Base-by-base conservation (phyloP, 192 early-diverging fungal species). In the Podila minutissima region DNA sequence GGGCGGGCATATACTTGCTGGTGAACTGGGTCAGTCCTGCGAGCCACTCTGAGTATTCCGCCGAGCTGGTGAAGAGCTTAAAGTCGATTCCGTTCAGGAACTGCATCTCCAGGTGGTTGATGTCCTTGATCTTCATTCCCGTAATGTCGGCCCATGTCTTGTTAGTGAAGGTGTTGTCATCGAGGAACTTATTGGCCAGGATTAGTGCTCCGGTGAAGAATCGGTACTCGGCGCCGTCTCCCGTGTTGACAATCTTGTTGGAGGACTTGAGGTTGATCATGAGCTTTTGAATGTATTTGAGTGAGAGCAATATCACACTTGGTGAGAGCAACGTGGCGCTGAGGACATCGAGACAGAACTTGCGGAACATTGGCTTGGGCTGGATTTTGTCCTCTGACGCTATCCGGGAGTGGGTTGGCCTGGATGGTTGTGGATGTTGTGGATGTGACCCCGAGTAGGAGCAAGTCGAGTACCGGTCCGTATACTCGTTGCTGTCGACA, bases 91-190 rank as follows among this genome's bases (percentile, higher is more conserved):
- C 91, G 49, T 84, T 81, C 74, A 96, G 72, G 78, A 96, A 94
- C 75, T 95, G 94, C 61, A 94, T 86, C 86, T 94, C 94, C 84
- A 95, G 92, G 32, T 94, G 90, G 64, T 92, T 92, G 29, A 97
- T 83, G 74, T 97, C 94, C 59, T 87, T 78, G 50, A 94, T 88
- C 15, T 94, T 93, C 82, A 97, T 93, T 32, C 90, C 87, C n/a
- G 92, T 93, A 17, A 97, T 91, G 74, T 94, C 91, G 17, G 92
- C 89, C 95, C 95, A 97, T 2, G 95, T 95, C 82, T 91, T 88
- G 78, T 94, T 95, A 24, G 95, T 93, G 71, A 93, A 97, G 20
- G 94, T 96, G 84, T 96, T 95, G 83, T 97, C 95, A 57, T 94
- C 90, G n/a, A 93, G 84, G 55, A 89, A 90, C 67, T 96, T 96